A percentile compares a stretch with the other conserved stretches of the same genome.
Conservation (phyloP, 2,329 filamentous ascomycete species). For the Peltaster fructicola region DNA sequence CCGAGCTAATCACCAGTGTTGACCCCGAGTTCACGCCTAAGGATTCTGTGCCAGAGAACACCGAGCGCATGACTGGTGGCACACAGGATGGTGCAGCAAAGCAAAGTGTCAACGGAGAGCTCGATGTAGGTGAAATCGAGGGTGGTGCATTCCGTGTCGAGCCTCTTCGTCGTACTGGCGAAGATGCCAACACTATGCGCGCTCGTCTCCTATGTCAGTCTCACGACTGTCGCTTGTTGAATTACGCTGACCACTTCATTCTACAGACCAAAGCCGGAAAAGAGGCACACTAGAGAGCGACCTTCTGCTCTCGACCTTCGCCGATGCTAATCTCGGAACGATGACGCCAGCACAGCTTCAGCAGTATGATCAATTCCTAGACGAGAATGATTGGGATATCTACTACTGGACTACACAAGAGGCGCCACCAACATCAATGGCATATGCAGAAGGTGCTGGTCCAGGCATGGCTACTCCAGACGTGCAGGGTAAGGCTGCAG, state of each 20-base stretch:
- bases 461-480: conserved; percentile 24
- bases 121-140: conserved; percentile 73
- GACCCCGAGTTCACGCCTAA: conserved; percentile 39
- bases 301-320: conserved; percentile 90
- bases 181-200: conserved; percentile 71
- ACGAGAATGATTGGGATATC: conserved; percentile 99
- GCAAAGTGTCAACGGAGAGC: conserved; percentile 39
- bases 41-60: conserved; percentile 43
- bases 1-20: conserved; percentile 40
- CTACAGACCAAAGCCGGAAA: conserved; percentile 83
- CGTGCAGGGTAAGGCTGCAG: conserved; percentile 25
- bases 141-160: conserved; percentile 75
- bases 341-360: conserved; percentile 60
- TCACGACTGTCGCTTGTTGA: too few relatives aligned
- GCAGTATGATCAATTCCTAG: conserved; percentile 82
- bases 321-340: conserved; percentile 53
- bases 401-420: conserved; percentile 99
- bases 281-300: conserved; percentile 91
- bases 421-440: conserved; percentile 39
- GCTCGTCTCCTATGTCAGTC: conserved; percentile 59
- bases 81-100: conserved; percentile 35
- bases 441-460: conserved; percentile 37
- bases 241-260: conserved; percentile 12
- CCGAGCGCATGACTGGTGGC: conserved; percentile 47
- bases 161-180: conserved; percentile 68